Evolutionary conservation across 495 filamentous ascomycete species (phyloP), one percentile per base, ranked within the genome.

Genomic region (Clohesyomyces aquaticus): DNA sequence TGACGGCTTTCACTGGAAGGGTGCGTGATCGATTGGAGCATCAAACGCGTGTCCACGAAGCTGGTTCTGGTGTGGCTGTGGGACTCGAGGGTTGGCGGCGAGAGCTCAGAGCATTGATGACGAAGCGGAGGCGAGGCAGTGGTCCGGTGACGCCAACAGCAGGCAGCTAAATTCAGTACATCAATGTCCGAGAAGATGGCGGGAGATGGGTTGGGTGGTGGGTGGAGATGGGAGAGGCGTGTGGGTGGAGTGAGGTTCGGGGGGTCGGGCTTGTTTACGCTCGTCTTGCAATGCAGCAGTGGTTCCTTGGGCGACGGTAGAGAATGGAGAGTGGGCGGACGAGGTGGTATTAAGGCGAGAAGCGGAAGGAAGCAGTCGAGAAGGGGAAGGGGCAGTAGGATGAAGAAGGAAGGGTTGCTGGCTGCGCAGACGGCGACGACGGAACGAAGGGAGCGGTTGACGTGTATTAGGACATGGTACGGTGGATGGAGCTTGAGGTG

Each of bases 151-250:
- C 51, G 55, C 61, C 61, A 58, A 52, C 61, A 65, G 28, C 43
- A 35, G 25, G 62, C 38, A 21, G 48, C 41, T 43, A n/a, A n/a
- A n/a, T n/a, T 4, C 35, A 53, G 62, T 61, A 69, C 66, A 69
- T 69, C 66, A 65, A 69, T 62, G 66, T 59, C 41, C 61, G 59
- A 52, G 58, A 22, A 63, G 65, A 55, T 45, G 59, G 22, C 26
- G 63, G 14, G 51, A 49, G 47, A 54, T 55, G 29, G 26, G 54
- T 25, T 48, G 53, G 49, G 29, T 48, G 35, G 61, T 21, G 58
- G 46, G 48, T 45, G 59, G 22, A 19, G 50, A 55, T 50, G 57
- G 54, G 22, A 47, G 51, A 35, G 23, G 29, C 19, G 3, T 56
- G 51, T 6, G 35, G 43, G 65, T n/a, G 42, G 28, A 23, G 56